phyloP scores from a whole-genome alignment of 2,329 filamentous ascomycete species.

The Arthrobotrys sinensis region DNA sequence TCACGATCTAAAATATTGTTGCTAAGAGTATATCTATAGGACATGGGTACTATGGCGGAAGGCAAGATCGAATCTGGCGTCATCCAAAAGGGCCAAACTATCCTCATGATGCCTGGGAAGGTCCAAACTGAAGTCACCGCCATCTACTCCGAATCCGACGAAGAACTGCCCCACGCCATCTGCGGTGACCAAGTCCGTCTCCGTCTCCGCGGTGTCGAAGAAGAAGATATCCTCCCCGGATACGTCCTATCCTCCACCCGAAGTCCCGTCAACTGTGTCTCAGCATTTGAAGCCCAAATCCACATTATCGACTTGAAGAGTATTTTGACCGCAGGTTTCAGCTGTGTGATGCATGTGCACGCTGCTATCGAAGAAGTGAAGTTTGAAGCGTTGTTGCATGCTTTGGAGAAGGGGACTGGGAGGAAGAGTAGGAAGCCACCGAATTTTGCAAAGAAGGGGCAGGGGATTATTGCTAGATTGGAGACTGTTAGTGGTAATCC shows the following conservation, averaged over 20 bases:
- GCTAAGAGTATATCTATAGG: slow-evolving; percentile 67
- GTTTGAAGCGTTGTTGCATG: slow-evolving; percentile 88
- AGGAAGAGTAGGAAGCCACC: slow-evolving; percentile 94
- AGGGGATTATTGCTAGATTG: slow-evolving; percentile 91
- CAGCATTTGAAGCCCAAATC: slow-evolving; percentile 94
- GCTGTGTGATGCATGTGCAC: slow-evolving; percentile 97
- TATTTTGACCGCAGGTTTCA: slow-evolving; percentile 94
- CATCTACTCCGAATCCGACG: slow-evolving; percentile 95
- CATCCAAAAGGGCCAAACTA: slow-evolving; percentile 86
- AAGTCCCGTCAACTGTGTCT: slow-evolving; percentile 91
- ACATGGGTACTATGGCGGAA: slow-evolving; percentile 97
- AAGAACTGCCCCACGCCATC: slow-evolving; percentile 84
- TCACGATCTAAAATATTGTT: background rate
- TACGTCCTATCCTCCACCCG: slow-evolving; percentile 97
- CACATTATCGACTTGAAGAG: slow-evolving; percentile 93
- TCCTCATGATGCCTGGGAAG: slow-evolving; percentile 96
- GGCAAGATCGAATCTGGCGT: slow-evolving; percentile 97
- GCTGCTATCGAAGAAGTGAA: slow-evolving; percentile 98
- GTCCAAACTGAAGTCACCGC: slow-evolving; percentile 85
- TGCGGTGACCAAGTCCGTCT: slow-evolving; percentile 96
- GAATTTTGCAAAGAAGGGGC: slow-evolving; percentile 85
- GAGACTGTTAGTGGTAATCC: slow-evolving; percentile 87
- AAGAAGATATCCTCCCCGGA: slow-evolving; percentile 94
- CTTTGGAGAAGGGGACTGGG: slow-evolving; percentile 92
- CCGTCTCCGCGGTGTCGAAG: slow-evolving; percentile 92